Evolutionary conservation across 306 rosid species (phyloP), one percentile per base, ranked within the genome.

Genomic region (Elaeagnus macrophylla): DNA sequence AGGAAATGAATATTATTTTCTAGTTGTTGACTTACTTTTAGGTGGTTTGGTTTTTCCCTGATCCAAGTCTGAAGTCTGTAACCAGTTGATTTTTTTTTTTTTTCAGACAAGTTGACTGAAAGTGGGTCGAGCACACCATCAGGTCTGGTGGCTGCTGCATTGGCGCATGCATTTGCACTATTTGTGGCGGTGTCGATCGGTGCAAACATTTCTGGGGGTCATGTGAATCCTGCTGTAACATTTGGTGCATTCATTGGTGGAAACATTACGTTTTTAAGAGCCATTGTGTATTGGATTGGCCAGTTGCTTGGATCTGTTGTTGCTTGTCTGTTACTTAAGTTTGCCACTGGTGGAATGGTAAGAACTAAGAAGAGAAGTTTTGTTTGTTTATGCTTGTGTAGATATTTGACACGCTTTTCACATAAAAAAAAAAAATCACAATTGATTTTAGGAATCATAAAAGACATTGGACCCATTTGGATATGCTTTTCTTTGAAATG

Each of bases 191-290:
- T 89, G 19, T 79, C 89, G 1, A 80, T 85, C 13, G 95, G 87
- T 8, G 89, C 97, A 48, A 85, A 83, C 65, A 71, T 75, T 57
- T 89, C 87, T 35, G 97, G 95, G 3, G 97, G 95, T 7, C 97
- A 89, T 66, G 88, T 89, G 37, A 89, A 89, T 55, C 95, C 93
- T 37, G 93, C 93, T 5, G 95, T 89, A 51, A 89, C 93, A 8
- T 82, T 85, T 57, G 95, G 95, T 14, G 94, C 88, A 1, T 78
- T 83, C 53, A 25, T 89, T 6, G 95, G 97, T 37, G 97, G 95
- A 41, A 82, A 85, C 77, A 83, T 89, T 9, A 74, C 89, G 14
- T 48, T 83, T 0, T 56, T 89, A 48, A 78, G 89, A 46, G 67
- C 72, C 14, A 64, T 79, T 56, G 49, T 85, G 75, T 89, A 89